A percentile compares a stretch with the other conserved stretches of the same genome.
These are phyloP conservation scores for Rhizopogon sp. DNA, from an alignment of 768 basidiomycete species.

Conservation along the genomic window DNA sequence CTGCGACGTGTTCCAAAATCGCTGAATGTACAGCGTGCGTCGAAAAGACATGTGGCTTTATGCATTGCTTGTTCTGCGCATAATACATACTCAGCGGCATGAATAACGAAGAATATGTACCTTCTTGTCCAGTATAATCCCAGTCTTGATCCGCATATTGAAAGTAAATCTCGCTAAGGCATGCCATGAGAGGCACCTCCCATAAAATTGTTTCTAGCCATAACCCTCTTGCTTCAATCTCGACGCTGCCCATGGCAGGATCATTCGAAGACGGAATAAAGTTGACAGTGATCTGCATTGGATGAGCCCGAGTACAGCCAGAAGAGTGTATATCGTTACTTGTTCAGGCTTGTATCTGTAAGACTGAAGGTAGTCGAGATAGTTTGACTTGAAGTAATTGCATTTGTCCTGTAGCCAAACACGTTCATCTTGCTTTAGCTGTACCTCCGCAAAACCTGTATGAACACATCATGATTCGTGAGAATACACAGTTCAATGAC, in stretches of 20 bases:
- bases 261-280: slow-evolving; percentile 59
- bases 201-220: slow-evolving; percentile 89
- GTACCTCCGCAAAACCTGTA: slow-evolving; percentile 65
- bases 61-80: slow-evolving; percentile 60
- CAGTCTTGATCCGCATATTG: slow-evolving; percentile 70
- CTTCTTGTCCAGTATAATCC: slow-evolving; percentile 78
- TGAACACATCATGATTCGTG: slow-evolving; percentile 27
- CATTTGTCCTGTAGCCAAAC: slow-evolving; percentile 63
- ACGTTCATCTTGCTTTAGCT: slow-evolving; percentile 56
- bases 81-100: not conserved
- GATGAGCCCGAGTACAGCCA: not conserved
- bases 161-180: slow-evolving; percentile 89
- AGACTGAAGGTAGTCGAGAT: slow-evolving; percentile 69
- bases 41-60: slow-evolving; percentile 64
- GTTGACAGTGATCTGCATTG: slow-evolving; percentile 50
- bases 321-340: not conserved
- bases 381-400: slow-evolving; percentile 66
- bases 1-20: slow-evolving; percentile 88
- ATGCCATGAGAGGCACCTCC: slow-evolving; percentile 95
- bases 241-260: slow-evolving; percentile 51
- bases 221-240: slow-evolving; percentile 67
- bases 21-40: slow-evolving; percentile 64
- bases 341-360: slow-evolving; percentile 69
- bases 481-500: slow-evolving; percentile 17
- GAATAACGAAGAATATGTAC: slow-evolving; percentile 31